A percentile compares a stretch with the other conserved stretches of the same genome.
Conservation (phyloP, 345 rosid genomes). For the Linum tenue region DNA sequence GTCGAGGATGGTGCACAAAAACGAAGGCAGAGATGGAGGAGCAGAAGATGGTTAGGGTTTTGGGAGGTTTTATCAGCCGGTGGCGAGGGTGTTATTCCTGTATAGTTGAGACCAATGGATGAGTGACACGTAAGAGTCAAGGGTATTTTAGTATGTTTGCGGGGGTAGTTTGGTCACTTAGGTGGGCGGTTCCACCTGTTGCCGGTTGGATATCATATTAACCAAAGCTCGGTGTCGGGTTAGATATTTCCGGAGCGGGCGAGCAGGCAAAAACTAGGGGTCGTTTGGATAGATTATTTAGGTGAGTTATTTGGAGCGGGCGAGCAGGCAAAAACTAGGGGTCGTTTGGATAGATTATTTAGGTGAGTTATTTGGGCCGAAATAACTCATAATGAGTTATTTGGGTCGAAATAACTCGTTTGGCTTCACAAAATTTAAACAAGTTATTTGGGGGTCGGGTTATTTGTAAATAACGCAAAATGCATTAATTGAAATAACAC, state of each 20-base stretch:
- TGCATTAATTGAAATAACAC: no score
- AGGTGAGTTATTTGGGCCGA: no score
- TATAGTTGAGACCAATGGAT: constrained; percentile 1
- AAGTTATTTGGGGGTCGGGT: no score
- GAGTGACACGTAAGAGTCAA: neutral
- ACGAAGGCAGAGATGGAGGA: constrained; percentile 11
- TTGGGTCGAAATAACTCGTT: no score
- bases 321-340: no score
- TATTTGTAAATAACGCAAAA: no score
- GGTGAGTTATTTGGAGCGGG: no score
- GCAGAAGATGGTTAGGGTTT: constrained; percentile 50
- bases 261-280: no score
- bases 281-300: no score
- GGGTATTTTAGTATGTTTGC: constrained; percentile 5
- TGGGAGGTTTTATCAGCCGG: constrained; percentile 34
- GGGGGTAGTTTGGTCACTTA: constrained; percentile 7
- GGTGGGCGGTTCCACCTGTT: neutral
- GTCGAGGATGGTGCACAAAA: constrained; percentile 10
- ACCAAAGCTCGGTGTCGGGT: neutral
- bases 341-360: no score
- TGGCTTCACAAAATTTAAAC: no score
- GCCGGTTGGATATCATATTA: neutral
- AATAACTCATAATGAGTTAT: no score
- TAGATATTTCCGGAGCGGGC: neutral
- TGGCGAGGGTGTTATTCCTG: neutral